These are phyloP conservation scores for Parietichytrium sp. DNA, from an alignment of 108 stramenopile genomes.

Conservation along the genomic window DNA sequence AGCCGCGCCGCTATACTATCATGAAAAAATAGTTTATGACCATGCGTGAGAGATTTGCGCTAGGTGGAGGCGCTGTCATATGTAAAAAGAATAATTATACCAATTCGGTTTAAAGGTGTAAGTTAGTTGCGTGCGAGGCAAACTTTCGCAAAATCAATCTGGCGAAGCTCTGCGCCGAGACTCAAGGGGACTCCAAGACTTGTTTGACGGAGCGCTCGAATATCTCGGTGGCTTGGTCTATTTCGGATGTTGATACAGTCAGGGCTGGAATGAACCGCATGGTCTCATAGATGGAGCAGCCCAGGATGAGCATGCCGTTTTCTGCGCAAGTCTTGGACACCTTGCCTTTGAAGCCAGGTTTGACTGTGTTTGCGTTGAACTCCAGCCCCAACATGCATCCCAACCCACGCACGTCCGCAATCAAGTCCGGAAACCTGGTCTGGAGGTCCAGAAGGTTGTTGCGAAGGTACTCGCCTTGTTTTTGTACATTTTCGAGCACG, in stretches of 20 bases:
- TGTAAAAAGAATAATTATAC: no score
- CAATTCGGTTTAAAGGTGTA: no score
- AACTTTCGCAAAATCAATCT: no score
- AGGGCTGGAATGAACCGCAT: slow-evolving; percentile 55
- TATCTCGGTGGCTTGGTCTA: slow-evolving; percentile 44
- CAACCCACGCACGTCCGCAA: slow-evolving; percentile 66
- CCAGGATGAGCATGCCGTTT: slow-evolving; percentile 48
- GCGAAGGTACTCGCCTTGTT: slow-evolving; percentile 56
- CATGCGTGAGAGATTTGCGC: no score
- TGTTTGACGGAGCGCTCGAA: slow-evolving; percentile 40
- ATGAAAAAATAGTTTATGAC: no score
- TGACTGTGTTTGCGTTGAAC: slow-evolving; percentile 47
- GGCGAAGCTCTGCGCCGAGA: no score
- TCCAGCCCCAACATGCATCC: slow-evolving; percentile 72
- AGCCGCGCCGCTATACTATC: no score
- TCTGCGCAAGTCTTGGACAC: slow-evolving; percentile 41
- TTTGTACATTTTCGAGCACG: slow-evolving; percentile 56
- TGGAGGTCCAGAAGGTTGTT: slow-evolving; percentile 50
- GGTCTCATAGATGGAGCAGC: slow-evolving; percentile 44
- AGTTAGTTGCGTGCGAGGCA: no score
- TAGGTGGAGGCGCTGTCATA: no score
- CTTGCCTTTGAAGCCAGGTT: slow-evolving; percentile 48
- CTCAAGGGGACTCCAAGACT: no score
- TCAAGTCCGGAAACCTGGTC: slow-evolving; percentile 45
- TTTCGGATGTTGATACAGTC: slow-evolving; percentile 42